phyloP scores from a whole-genome alignment of 1,284 basidiomycete genomes.

The Ustilago sp. region DNA sequence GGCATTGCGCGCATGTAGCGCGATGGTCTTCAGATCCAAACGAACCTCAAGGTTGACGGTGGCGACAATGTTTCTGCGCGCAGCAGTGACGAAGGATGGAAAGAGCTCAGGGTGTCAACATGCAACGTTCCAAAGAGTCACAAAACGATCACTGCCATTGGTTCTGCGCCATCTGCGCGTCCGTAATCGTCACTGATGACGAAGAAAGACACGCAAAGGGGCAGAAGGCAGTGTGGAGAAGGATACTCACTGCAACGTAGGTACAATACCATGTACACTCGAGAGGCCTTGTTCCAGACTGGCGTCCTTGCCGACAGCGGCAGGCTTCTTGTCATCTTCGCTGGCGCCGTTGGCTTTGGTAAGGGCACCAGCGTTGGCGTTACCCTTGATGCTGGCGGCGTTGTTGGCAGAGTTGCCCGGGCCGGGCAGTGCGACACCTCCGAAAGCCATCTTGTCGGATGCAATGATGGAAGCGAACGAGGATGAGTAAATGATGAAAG shows the following conservation, averaged over 20 bases:
- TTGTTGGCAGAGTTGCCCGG: conserved; percentile 43
- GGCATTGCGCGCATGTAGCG: conserved; percentile 95
- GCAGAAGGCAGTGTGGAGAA: not conserved
- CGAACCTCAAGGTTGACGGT: conserved; percentile 98
- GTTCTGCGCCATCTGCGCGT: not conserved
- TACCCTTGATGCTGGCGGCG: conserved; percentile 30
- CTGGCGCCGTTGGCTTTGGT: conserved; percentile 37
- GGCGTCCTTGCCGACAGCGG: conserved; percentile 39
- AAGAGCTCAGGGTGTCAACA: conserved; percentile 27
- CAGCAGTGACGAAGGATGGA: conserved; percentile 7
- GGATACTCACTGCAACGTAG: conserved; percentile 70
- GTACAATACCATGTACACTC: conserved; percentile 70
- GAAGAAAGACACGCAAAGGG: not conserved
- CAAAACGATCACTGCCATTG: not conserved
- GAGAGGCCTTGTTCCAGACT: conserved; percentile 61
- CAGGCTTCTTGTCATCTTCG: conserved; percentile 45
- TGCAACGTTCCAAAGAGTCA: conserved; percentile 5
- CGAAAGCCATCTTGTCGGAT: conserved; percentile 43
- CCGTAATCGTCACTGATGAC: not conserved
- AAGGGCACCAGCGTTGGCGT: conserved; percentile 19
- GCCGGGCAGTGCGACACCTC: conserved; percentile 53
- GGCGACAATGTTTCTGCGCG: conserved; percentile 88
- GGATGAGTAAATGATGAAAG: conserved; percentile 1
- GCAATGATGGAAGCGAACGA: conserved; percentile 2
- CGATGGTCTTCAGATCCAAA: conserved; percentile 97